Percentiles rank a stretch among this genome's conserved stretches.
phyloP scores from a whole-genome alignment of 139 green algal genomes.

The Micractinium conductrix region DNA sequence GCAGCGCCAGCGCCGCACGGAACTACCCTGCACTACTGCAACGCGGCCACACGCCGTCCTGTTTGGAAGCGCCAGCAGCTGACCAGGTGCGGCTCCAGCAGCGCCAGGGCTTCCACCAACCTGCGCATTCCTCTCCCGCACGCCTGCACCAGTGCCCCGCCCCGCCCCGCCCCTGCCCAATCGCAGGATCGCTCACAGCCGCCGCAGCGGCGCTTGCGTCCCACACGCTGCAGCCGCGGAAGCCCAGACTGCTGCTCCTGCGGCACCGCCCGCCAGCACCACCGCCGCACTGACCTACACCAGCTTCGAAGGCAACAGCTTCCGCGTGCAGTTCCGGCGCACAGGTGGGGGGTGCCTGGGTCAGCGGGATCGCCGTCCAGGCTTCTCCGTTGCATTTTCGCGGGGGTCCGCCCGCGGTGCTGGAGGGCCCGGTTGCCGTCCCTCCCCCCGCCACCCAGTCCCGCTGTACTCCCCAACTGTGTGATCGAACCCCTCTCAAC shows the following conservation, averaged over 20 bases:
- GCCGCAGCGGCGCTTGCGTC: neutral
- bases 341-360: constrained; percentile 47
- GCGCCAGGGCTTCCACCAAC: too few species aligned
- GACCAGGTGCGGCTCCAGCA: neutral
- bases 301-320: constrained; percentile 79
- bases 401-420: neutral
- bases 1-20: too few species aligned
- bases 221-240: neutral
- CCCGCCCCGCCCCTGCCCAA: neutral
- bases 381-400: neutral
- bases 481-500: too few species aligned
- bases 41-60: too few species aligned
- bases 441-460: too few species aligned
- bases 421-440: too few species aligned
- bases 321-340: constrained; percentile 65
- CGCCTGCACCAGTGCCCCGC: neutral
- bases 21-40: too few species aligned
- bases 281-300: constrained; percentile 62
- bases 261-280: neutral
- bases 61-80: neutral
- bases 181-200: neutral
- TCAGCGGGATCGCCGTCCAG: neutral
- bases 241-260: neutral
- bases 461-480: too few species aligned
- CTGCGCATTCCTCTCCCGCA: too few species aligned